These are phyloP conservation scores for Endocarpon pusillum DNA, from an alignment of 495 filamentous ascomycete genomes.

Conservation along the genomic window DNA sequence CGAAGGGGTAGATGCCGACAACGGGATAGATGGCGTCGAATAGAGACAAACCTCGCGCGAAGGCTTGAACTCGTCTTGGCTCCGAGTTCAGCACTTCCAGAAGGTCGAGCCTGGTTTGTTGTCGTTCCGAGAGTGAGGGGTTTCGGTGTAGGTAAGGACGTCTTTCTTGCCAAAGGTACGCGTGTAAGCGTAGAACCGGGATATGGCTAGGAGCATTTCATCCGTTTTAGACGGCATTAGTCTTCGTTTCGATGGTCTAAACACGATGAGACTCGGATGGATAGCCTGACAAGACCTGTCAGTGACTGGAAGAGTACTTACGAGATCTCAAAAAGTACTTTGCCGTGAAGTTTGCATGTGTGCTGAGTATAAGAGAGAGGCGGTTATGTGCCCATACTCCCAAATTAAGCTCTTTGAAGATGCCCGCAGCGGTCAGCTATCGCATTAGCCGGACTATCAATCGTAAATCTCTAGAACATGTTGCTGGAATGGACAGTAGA, in stretches of 20 bases:
- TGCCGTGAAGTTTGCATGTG: background rate
- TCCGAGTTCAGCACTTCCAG: slow-evolving; percentile 9
- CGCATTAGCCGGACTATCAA: slow-evolving; percentile 11
- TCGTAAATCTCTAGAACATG: background rate
- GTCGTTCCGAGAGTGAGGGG: slow-evolving; percentile 11
- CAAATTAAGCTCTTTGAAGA: slow-evolving; percentile 4
- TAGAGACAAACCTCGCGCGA: slow-evolving; percentile 10
- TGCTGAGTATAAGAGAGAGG: background rate
- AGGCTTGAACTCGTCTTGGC: slow-evolving; percentile 8
- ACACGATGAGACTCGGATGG: too few relatives aligned
- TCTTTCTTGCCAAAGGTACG: slow-evolving; percentile 5
- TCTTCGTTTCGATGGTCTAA: too few relatives aligned
- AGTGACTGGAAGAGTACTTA: background rate
- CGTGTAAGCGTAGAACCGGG: slow-evolving; percentile 9
- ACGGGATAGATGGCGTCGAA: slow-evolving; percentile 8
- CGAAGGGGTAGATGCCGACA: slow-evolving; percentile 20
- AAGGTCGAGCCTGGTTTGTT: slow-evolving; percentile 8
- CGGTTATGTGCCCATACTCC: background rate
- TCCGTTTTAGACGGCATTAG: slow-evolving; percentile 3
- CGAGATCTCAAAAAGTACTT: background rate
- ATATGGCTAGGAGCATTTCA: slow-evolving; percentile 8
- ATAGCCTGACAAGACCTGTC: background rate
- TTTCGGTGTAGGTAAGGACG: slow-evolving; percentile 6
- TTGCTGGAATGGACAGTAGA: background rate
- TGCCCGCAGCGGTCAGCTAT: slow-evolving; percentile 9